Base-by-base conservation (phyloP, 1,284 basidiomycete species). In the Athelia sp. region DNA sequence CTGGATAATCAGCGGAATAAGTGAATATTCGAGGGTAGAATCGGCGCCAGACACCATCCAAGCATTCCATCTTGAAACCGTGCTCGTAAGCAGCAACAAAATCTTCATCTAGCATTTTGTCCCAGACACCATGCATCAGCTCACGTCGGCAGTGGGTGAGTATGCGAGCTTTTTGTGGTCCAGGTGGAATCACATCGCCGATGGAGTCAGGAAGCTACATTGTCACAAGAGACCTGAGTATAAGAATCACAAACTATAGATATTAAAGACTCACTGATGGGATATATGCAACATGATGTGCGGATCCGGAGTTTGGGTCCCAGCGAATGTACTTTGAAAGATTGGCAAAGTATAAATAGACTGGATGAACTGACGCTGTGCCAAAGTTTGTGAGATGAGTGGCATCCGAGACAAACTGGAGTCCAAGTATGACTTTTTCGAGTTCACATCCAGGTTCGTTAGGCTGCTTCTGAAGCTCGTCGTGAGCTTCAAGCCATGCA, bases 311-410 rank as follows among this genome's bases (percentile, higher is more conserved):
- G 0, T 43, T 45, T 0, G 68, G 66, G 19, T 52, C 52, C 0
- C 50, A 51, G 0, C 62, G 57, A 1, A 45, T 46, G 35, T 69
- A 73, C 54, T 74, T 74, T 0, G 66, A 66, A 22, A 62, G 60
- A 29, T 68, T 70, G 2, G 64, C 65, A 43, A 72, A 64, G 24
- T 55, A 66, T 0, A 69, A 34, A 48, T 73, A 73, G 1, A 69
- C 24, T 0, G 70, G 73, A 70, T 70, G 74, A 0, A 69, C 50
- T 3, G 56, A 52, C 2, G 63, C 59, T 2, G 54, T 51, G 0
- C 72, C 69, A 46, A 72, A 74, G 9, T 56, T 54, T 0, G 67
- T 57, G 1, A 73, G 57, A 4, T 69, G 66, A 0, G 70, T 74
- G 0, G 62, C 52, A 46, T 73, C 69, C 0, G 71, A 73, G 57